Base-by-base conservation (phyloP, 1,284 basidiomycete species). In the Trichosporon asahii region DNA sequence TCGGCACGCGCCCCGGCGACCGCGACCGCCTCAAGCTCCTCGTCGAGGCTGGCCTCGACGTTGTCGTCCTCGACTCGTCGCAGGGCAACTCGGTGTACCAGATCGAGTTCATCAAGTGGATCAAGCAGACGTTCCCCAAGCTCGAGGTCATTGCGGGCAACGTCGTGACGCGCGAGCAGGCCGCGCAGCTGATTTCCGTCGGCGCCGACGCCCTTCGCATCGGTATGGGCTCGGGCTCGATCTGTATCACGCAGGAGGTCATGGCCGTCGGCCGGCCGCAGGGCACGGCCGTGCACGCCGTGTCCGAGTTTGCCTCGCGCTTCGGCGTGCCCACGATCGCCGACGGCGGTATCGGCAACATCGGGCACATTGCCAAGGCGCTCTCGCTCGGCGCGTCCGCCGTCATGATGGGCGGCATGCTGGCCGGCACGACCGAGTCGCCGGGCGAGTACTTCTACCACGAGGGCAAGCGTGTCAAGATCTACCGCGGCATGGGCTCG, bases 241-340 rank as follows among this genome's bases (percentile, higher is more conserved):
- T 99, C 80, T 99, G 96, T 83, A 99, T 99, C 85, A 99, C 96
- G 4, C 96, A 99, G 85, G 96, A 99, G 83, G 93, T 99, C 78
- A 99, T 98, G 93, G 96, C 97, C n/a, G 96, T 98, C 68, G 97
- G 96, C 35, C 90, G 96, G 40, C 97, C 96, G 1, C 96, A 99
- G 84, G 96, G 95, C 12, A 97, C 95, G 0, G 96, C 97, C 14
- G 95, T 99, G 14, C 92, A 93, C 83, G 90, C 93, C 61, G 96
- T 99, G 14, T 89, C 95, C 29, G 94, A 99, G 85, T 98, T 98
- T 78, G 90, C 95, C 29, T 88, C 84, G 46, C 76, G 79, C 81
- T 99, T 99, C 82, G 97, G 96, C 57, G 91, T 99, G 1, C 97
- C 96, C 8, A 94, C 97, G 77, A 93, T 98, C 74, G 96, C 97